Conservation (phyloP, 2,329 filamentous ascomycete genomes). For the Clarireedia monteithiana region DNA sequence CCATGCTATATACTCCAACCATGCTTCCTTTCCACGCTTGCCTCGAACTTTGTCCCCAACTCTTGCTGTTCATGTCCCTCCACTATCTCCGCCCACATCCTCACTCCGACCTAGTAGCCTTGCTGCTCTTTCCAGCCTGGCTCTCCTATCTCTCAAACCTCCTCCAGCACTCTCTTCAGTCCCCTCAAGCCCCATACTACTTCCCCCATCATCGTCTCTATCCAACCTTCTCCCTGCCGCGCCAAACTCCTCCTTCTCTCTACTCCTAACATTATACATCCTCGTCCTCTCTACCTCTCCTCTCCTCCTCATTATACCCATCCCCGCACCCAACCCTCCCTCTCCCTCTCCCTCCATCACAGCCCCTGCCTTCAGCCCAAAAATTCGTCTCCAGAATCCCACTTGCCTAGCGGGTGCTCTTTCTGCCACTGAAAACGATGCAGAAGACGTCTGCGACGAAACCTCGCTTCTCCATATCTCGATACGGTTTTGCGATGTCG, state of each 20-base stretch:
- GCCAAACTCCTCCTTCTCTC: background rate
- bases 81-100: too few species aligned
- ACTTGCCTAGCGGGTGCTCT: background rate
- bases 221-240: background rate
- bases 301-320: background rate
- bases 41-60: too few species aligned
- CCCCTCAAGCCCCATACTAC: slow-evolving; percentile 2
- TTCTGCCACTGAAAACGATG: background rate
- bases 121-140: background rate
- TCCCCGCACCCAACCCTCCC: background rate
- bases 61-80: too few species aligned
- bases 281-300: slow-evolving; percentile 2
- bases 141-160: background rate
- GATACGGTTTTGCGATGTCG: background rate
- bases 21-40: too few species aligned
- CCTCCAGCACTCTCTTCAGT: background rate
- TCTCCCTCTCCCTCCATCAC: background rate
- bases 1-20: too few species aligned
- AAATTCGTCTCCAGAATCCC: background rate
- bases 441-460: slow-evolving; percentile 3
- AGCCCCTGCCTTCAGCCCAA: background rate
- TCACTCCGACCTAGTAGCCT: background rate
- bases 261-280: slow-evolving; percentile 6
- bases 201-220: background rate
- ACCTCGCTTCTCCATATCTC: slow-evolving; percentile 6